Percentiles rank a stretch among this genome's conserved stretches.
Conservation (phyloP, 2,329 filamentous ascomycete species). For the Chaetoscypha palmicola region DNA sequence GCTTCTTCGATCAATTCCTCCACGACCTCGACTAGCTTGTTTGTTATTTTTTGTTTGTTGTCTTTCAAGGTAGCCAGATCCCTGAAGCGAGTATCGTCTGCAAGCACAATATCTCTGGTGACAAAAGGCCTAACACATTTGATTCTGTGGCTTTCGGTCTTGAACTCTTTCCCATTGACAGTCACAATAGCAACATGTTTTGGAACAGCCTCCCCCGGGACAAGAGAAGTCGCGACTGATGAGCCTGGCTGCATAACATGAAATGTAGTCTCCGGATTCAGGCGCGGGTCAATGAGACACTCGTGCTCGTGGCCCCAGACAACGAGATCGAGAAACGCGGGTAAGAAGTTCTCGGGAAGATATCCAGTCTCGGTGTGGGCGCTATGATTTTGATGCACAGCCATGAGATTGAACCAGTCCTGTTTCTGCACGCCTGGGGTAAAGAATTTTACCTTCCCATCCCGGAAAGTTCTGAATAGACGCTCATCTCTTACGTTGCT, state of each 20-base stretch:
- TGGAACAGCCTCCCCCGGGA: slow-evolving; percentile 79
- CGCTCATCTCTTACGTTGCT: slow-evolving; percentile 96
- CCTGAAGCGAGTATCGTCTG: slow-evolving; percentile 69
- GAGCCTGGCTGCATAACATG: slow-evolving; percentile 97
- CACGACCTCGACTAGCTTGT: slow-evolving; percentile 68
- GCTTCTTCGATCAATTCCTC: slow-evolving; percentile 84
- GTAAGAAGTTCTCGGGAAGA: slow-evolving; percentile 86
- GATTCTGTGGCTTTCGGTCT: slow-evolving; percentile 70
- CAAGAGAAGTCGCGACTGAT: slow-evolving; percentile 87
- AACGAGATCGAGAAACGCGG: slow-evolving; percentile 83
- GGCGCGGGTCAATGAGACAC: slow-evolving; percentile 76
- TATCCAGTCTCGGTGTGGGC: slow-evolving; percentile 91
- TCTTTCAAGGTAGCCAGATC: slow-evolving; percentile 73
- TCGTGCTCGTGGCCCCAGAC: slow-evolving; percentile 99
- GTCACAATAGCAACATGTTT: slow-evolving; percentile 87
- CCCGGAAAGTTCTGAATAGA: slow-evolving; percentile 86
- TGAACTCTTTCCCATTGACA: slow-evolving; percentile 76
- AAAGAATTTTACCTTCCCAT: slow-evolving; percentile 91
- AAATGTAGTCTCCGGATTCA: slow-evolving; percentile 84
- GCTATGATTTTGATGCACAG: slow-evolving; percentile 93
- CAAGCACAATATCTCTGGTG: slow-evolving; percentile 72
- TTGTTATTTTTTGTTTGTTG: slow-evolving; percentile 74
- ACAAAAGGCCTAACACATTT: slow-evolving; percentile 89
- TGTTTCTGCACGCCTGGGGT: slow-evolving; percentile 69
- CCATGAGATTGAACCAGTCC: slow-evolving; percentile 95